phyloP scores from a whole-genome alignment of 2,329 filamentous ascomycete species.

The Arthrinium phaeospermum region DNA sequence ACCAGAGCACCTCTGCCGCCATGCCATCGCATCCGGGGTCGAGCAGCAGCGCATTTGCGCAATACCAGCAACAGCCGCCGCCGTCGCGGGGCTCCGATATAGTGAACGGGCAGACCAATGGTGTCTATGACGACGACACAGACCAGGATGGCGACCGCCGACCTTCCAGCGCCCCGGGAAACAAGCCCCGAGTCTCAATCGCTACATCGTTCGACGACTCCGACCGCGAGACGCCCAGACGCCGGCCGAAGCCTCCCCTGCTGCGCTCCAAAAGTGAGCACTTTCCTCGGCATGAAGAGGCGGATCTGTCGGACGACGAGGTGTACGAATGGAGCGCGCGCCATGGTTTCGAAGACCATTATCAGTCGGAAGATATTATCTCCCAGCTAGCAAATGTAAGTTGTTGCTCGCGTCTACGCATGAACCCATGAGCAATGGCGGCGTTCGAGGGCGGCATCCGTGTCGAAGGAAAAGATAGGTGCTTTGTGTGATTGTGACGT shows the following conservation, averaged over 20 bases:
- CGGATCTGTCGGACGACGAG: constrained; percentile 51
- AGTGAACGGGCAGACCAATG: constrained; percentile 20
- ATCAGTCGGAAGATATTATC: constrained; percentile 88
- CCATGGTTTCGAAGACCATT: constrained; percentile 92
- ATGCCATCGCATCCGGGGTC: constrained; percentile 19
- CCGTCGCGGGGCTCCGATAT: constrained; percentile 4
- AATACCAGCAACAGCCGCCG: constrained; percentile 8
- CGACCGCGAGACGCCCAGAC: constrained; percentile 43
- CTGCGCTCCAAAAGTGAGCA: constrained; percentile 64
- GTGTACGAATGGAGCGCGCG: constrained; percentile 64
- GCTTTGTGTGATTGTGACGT: not conserved
- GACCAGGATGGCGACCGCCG: constrained; percentile 41
- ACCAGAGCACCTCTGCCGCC: not conserved
- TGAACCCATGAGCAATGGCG: not conserved
- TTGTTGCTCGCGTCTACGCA: constrained; percentile 30
- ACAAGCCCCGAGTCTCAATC: constrained; percentile 42
- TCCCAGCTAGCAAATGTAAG: constrained; percentile 80
- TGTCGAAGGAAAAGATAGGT: not conserved
- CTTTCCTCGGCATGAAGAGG: constrained; percentile 47
- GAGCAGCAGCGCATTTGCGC: constrained; percentile 13
- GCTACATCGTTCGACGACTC: constrained; percentile 37
- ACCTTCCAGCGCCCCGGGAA: constrained; percentile 53
- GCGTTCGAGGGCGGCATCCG: not conserved
- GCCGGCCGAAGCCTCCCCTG: constrained; percentile 56
- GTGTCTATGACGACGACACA: constrained; percentile 28